Base-by-base conservation (phyloP, 352 stramenopile genomes). In the Phytophthora pistaciae region DNA sequence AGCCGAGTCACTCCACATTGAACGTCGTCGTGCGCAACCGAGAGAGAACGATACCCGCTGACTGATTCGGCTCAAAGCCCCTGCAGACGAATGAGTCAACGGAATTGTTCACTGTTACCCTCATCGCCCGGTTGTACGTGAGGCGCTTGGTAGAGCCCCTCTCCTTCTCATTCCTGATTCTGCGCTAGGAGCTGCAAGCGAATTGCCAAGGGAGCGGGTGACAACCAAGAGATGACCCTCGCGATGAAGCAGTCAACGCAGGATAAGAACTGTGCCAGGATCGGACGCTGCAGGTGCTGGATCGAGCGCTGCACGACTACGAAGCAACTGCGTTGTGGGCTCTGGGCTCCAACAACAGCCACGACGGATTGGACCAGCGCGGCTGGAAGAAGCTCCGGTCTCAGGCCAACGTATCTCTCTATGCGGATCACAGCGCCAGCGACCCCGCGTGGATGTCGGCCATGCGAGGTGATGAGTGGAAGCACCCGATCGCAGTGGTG, bases 331-430 rank as follows among this genome's bases (percentile, higher is more conserved):
- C 42, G 18, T 23, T 50, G 18, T 50, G 42, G 42, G 42, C 42
- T 23, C 4, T 50, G 42, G 42, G 42, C n/a, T 21, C 42, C 16
- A 50, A 50, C 42, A 50, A 50, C 42, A n/a, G 9, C 42, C 42
- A 50, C 42, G 42, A 50, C 42, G 42, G 42, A 23, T 13, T 50
- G 18, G 42, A 23, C n/a, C 42, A 50, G n/a, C n/a, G 8, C n/a
- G 42, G 42, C 42, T 50, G 42, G 42, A 50, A 50, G 42, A 50
- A 50, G 42, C 42, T 50, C n/a, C 42, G 42, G 42, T 50, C 42
- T 18, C 42, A 50, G 42, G 8, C 42, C 16, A 18, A 21, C 42
- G 42, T 50, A 18, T 23, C 42, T 23, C 42, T 50, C n/a, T 50
- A 50, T 21, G 42, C 42, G 18, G 42, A 50, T 13, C 42, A 50